Evolutionary conservation across 2,329 filamentous ascomycete genomes (phyloP), one percentile per base, ranked within the genome.

Genomic region (Trichoderma pleuroti): DNA sequence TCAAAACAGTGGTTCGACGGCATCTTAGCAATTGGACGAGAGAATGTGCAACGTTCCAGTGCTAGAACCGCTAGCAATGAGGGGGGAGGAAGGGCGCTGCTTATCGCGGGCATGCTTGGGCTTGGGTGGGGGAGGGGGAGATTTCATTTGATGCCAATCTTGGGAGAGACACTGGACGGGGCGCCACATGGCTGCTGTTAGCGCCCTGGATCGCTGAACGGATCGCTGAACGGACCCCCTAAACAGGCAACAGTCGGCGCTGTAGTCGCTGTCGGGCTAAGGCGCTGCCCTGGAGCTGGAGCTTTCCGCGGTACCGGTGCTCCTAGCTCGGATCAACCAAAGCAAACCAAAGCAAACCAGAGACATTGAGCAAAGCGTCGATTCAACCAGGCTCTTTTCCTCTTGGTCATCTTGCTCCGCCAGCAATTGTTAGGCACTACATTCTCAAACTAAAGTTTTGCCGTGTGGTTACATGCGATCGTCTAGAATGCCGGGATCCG

Each of bases 41-140:
- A 26, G 16, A 26, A 10, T 73, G 70, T 73, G 76, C 73, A 76
- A 78, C 76, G 77, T 78, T 78, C 69, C 77, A 78, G 74, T 65
- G 73, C 74, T 73, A 71, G 52, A 64, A 60, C 65, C 46, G 49
- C 59, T 71, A 71, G 34, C n/a, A 8, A 42, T 64, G 46, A 68
- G 72, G 70, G 49, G 75, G 75, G 63, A 30, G 34, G 54, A 49
- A 49, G 18, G 62, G 39, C 62, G 63, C 57, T 30, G 54, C 62
- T 67, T 61, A 57, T 61, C 46, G 56, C 18, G 24, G 34, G 36
- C 49, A 49, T 32, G 65, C 16, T 52, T 68, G 36, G 32, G 56
- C 36, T 42, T 60, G 65, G 65, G 39, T 42, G 39, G 65, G 65
- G 65, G 30, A 21, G 32, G 56, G 32, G 30, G 24, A 59, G 56